Evolutionary conservation across 106 monocot genomes (phyloP), one percentile per base, ranked within the genome.

Genomic region (Chionographis japonica): DNA sequence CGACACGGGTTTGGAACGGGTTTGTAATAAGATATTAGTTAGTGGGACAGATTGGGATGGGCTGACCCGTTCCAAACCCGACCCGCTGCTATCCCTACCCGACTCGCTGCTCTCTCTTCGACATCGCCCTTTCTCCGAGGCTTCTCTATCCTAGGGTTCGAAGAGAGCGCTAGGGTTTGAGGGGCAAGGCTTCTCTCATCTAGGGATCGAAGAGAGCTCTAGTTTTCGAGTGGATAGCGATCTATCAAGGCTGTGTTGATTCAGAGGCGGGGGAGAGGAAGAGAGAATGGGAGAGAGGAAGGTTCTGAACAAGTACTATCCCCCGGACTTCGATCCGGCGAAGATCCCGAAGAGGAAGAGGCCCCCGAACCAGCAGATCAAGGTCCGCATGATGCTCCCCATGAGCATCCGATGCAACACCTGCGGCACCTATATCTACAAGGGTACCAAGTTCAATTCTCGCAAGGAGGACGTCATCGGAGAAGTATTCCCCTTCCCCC

Each of bases 391-490:
- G 95, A 95, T 95, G 95, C 89, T 95, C 69, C 95, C 91, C 6
- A 92, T 95, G 95, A 92, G 91, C 73, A 89, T 95, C 53, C 86
- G 92, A 1, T 95, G 95, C 84, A 69, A 61, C 56, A 95, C 95
- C 12, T 95, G 95, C 27, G 95, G 92, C 6, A 91, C 83, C 20
- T 95, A 91, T 76, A 95, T 95, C 72, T 95, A 95, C 80, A 95
- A 95, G 70, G 95, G 95, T 6, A 95, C 95, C 63, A 95, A 95
- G 77, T 95, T 95, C 86, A 95, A 95, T 68, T 95, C 95, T 14
- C 81, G 95, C 41, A 95, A 95, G 59, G 95, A 95, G 70, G 95
- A 95, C 14, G 95, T 85, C 56, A 20, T 86, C 12, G 95, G 95
- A 13, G 95, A 91, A 79, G 94, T 95, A 77, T 16, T 46, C 11